Evolutionary conservation across 352 stramenopile genomes (phyloP).

Genomic region (Achlya hypogyna): DNA sequence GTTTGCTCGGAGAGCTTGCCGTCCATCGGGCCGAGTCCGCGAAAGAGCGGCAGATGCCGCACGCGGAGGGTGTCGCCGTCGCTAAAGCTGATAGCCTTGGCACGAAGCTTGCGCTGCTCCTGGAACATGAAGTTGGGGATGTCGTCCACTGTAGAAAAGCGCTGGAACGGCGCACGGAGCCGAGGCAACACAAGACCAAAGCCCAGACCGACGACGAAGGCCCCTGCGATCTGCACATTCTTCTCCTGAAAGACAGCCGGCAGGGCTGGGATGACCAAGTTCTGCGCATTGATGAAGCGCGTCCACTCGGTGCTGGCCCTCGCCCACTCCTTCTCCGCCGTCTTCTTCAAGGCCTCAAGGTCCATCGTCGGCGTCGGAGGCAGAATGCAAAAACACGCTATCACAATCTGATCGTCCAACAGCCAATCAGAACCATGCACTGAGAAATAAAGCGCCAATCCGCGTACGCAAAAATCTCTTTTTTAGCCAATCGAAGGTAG

Average conservation of each 20-base stretch:
- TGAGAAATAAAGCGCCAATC: too few relatives aligned
- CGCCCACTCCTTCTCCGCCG: background rate
- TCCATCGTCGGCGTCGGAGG: background rate
- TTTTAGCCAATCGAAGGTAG: too few relatives aligned
- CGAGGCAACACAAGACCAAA: constrained; percentile 44
- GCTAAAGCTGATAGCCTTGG: constrained; percentile 41
- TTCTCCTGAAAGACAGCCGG: background rate
- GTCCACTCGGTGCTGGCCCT: background rate
- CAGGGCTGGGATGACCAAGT: background rate
- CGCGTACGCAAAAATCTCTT: too few relatives aligned
- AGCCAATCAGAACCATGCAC: too few relatives aligned
- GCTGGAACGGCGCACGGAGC: constrained; percentile 58
- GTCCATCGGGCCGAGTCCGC: constrained; percentile 30
- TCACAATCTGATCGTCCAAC: too few relatives aligned
- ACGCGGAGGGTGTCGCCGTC: constrained; percentile 79
- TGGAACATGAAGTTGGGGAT: constrained; percentile 64
- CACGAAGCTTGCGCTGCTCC: constrained; percentile 42
- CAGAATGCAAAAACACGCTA: too few relatives aligned
- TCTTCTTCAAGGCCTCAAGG: background rate
- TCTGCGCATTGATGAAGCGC: background rate
- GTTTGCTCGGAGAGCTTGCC: constrained; percentile 70
- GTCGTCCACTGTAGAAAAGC: constrained; percentile 67
- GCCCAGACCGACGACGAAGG: constrained; percentile 44
- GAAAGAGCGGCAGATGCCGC: constrained; percentile 45
- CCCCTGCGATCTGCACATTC: constrained; percentile 31